Conservation (phyloP, 176 grass and related monocot species). For the Echinochloa phyllopogon region DNA sequence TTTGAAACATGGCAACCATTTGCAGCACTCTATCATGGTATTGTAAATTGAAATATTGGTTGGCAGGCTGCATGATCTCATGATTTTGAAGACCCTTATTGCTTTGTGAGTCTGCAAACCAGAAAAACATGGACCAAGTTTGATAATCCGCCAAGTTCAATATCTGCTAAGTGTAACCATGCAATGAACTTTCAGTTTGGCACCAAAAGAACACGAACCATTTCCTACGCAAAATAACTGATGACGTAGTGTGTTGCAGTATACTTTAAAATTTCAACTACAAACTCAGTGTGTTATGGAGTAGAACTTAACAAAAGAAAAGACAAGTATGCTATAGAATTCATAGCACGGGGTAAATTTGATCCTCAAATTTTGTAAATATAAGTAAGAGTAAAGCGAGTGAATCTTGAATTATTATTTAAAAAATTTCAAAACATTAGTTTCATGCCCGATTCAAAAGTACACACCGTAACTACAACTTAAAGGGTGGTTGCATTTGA, state of each 20-base stretch:
- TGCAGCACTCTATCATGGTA: constrained; percentile 85
- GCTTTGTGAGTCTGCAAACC: constrained; percentile 60
- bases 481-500: neutral
- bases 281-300: neutral
- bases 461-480: neutral
- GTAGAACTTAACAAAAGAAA: neutral
- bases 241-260: neutral
- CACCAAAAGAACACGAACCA: neutral
- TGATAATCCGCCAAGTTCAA: neutral
- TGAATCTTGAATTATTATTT: neutral
- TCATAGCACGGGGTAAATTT: neutral
- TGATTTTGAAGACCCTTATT: constrained; percentile 71
- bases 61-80: constrained; percentile 64
- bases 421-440: neutral
- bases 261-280: neutral
- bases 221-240: neutral
- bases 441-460: neutral
- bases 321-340: neutral
- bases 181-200: constrained; percentile 14
- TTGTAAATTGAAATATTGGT: constrained; percentile 65
- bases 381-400: neutral
- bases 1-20: constrained; percentile 57
- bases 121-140: constrained; percentile 31
- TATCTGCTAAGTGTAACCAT: constrained; percentile 5
- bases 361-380: neutral